Conservation (phyloP, 2,329 filamentous ascomycete genomes). For the Diplocarpon rosae region DNA sequence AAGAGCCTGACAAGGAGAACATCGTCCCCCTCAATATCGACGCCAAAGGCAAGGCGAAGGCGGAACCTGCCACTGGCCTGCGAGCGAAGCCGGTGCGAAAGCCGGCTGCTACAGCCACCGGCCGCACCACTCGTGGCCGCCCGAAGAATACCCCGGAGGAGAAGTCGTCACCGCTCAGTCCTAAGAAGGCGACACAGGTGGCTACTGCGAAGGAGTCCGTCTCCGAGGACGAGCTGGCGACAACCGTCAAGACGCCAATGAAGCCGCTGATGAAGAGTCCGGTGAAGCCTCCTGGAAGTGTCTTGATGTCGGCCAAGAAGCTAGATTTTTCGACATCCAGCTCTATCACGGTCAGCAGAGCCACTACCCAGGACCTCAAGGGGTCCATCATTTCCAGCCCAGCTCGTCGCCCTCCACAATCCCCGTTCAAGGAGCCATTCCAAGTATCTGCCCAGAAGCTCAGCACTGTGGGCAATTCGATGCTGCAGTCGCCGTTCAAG, state of each 20-base stretch:
- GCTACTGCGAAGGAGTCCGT: slow-evolving; percentile 33
- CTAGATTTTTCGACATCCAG: slow-evolving; percentile 26
- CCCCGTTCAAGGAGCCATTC: slow-evolving; percentile 43
- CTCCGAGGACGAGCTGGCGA: slow-evolving; percentile 51
- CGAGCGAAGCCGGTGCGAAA: slow-evolving; percentile 40
- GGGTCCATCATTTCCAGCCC: slow-evolving; percentile 40
- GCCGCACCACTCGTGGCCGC: slow-evolving; percentile 24
- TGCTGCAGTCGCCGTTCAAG: slow-evolving; percentile 25
- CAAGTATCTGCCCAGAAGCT: slow-evolving; percentile 44
- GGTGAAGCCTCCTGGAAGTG: slow-evolving; percentile 35
- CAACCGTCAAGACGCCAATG: slow-evolving; percentile 38
- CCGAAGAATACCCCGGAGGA: slow-evolving; percentile 25
- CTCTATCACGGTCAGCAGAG: slow-evolving; percentile 22
- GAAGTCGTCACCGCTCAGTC: slow-evolving; percentile 44
- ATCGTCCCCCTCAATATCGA: slow-evolving; percentile 35
- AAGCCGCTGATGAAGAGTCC: slow-evolving; percentile 45
- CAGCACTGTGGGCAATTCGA: slow-evolving; percentile 15
- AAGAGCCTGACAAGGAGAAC: slow-evolving; percentile 53
- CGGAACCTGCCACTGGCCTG: slow-evolving; percentile 30
- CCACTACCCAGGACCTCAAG: slow-evolving; percentile 28
- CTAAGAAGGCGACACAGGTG: slow-evolving; percentile 54
- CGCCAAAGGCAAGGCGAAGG: slow-evolving; percentile 30
- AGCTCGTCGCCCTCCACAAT: slow-evolving; percentile 41
- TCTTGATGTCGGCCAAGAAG: slow-evolving; percentile 28
- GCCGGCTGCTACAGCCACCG: slow-evolving; percentile 25